Conservation (phyloP, 805 yeast genomes). For the Ogataea nakhonphanomensis region DNA sequence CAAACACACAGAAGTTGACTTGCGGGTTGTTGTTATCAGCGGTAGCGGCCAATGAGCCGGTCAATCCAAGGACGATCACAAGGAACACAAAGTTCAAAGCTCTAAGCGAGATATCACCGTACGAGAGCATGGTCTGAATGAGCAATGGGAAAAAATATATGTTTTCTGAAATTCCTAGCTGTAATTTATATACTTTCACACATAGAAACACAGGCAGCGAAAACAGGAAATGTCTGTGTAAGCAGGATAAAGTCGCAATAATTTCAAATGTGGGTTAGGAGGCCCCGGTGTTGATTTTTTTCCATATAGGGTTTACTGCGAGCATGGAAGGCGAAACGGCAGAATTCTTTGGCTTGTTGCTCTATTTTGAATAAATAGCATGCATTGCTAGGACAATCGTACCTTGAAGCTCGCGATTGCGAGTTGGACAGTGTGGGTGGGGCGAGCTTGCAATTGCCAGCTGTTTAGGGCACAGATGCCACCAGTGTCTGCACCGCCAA, state of each 20-base stretch:
- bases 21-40: slow-evolving; percentile 58
- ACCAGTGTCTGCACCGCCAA: too few relatives aligned
- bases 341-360: background rate
- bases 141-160: slow-evolving; percentile 9
- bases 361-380: slow-evolving; percentile 8
- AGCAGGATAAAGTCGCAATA: slow-evolving; percentile 14
- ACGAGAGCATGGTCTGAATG: slow-evolving; percentile 43
- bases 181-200: slow-evolving; percentile 12
- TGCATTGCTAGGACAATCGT: slow-evolving; percentile 4
- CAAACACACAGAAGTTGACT: slow-evolving; percentile 84
- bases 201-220: slow-evolving; percentile 10
- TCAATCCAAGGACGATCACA: slow-evolving; percentile 77
- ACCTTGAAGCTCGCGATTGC: background rate
- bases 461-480: too few relatives aligned
- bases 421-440: background rate
- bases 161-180: slow-evolving; percentile 9
- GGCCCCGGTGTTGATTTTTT: slow-evolving; percentile 22
- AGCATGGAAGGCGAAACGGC: slow-evolving; percentile 1
- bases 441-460: too few relatives aligned
- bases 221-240: slow-evolving; percentile 7
- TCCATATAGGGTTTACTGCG: slow-evolving; percentile 11
- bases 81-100: slow-evolving; percentile 69
- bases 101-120: slow-evolving; percentile 76
- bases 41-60: slow-evolving; percentile 82
- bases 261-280: slow-evolving; percentile 14